Percentiles rank a stretch among this genome's conserved stretches.
Evolutionary conservation across 495 filamentous ascomycete genomes (phyloP).

Genomic region (Xylaria cubensis): DNA sequence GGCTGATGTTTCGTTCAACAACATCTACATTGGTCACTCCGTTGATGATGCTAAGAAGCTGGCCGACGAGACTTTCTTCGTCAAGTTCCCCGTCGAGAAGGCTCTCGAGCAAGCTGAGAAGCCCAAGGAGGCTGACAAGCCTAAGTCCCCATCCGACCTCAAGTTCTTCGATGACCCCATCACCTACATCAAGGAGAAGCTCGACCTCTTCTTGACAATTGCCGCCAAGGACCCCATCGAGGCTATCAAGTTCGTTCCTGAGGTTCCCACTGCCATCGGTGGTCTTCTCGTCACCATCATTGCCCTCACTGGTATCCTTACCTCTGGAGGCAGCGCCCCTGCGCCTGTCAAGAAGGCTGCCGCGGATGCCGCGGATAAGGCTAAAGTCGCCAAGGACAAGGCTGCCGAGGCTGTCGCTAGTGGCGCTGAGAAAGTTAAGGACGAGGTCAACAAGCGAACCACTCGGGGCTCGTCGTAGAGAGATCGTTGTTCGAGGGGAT

Average conservation of each 20-base stretch:
- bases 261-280: constrained; percentile 81
- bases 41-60: constrained; percentile 90
- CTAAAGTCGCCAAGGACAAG: constrained; percentile 80
- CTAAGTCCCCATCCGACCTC: constrained; percentile 71
- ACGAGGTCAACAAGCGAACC: constrained; percentile 62
- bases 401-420: constrained; percentile 69
- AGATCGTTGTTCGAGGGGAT: constrained; percentile 4
- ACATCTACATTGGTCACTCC: constrained; percentile 99
- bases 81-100: constrained; percentile 88
- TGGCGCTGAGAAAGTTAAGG: constrained; percentile 70
- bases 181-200: constrained; percentile 86
- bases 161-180: constrained; percentile 94
- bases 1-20: constrained; percentile 98
- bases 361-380: constrained; percentile 76
- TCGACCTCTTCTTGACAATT: constrained; percentile 85
- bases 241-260: constrained; percentile 90
- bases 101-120: constrained; percentile 80
- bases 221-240: constrained; percentile 86
- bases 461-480: constrained; percentile 54
- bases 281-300: constrained; percentile 72
- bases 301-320: constrained; percentile 66
- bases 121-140: constrained; percentile 75
- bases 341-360: constrained; percentile 61
- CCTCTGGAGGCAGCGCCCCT: constrained; percentile 49
- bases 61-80: constrained; percentile 87